phyloP scores from a whole-genome alignment of 148 eudicot genomes.

The Oxyria digyna region DNA sequence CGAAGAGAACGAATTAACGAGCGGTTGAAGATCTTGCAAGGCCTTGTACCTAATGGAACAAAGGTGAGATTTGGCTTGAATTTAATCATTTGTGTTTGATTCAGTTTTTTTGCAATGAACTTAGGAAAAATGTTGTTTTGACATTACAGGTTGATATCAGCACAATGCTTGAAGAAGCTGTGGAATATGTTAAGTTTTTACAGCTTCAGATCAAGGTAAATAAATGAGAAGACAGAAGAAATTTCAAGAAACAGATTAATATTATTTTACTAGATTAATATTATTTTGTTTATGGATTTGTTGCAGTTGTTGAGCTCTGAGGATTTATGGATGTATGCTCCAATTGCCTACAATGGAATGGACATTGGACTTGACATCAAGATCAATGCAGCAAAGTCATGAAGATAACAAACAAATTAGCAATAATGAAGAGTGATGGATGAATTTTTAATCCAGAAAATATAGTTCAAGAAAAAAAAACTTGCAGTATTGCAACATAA shows the following conservation, averaged over 20 bases:
- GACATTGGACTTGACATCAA: constrained; percentile 44
- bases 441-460: constrained; percentile 5
- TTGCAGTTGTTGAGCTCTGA: constrained; percentile 79
- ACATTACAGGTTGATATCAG: constrained; percentile 52
- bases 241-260: neutral
- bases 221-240: neutral
- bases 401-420: neutral
- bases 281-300: neutral
- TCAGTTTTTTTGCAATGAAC: no score
- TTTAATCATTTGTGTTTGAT: neutral
- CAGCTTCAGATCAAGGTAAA: constrained; percentile 54
- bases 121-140: neutral
- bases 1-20: constrained; percentile 73
- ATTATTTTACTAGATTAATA: neutral
- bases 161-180: constrained; percentile 73
- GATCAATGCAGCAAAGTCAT: constrained; percentile 17
- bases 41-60: constrained; percentile 76
- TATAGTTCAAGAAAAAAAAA: neutral
- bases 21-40: constrained; percentile 55
- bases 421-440: neutral
- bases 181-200: constrained; percentile 58
- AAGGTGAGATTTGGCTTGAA: constrained; percentile 30
- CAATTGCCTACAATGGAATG: constrained; percentile 77
- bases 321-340: constrained; percentile 88
- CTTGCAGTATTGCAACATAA: neutral